phyloP scores from a whole-genome alignment of 2,329 filamentous ascomycete genomes.

The Arthrinium phaeospermum region DNA sequence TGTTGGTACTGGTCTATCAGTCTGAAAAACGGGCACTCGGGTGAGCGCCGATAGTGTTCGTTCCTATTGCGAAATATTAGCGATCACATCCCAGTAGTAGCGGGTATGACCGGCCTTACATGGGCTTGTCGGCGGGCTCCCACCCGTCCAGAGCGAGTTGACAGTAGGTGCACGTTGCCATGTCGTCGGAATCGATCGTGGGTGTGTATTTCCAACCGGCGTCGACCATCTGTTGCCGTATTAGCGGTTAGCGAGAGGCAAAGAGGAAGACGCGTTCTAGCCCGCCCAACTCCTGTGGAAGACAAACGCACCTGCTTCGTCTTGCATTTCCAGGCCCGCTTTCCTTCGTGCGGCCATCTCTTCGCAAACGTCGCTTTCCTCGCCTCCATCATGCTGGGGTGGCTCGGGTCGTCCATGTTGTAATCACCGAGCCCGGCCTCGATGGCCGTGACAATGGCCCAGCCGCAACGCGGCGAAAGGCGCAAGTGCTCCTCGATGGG shows the following conservation, averaged over 20 bases:
- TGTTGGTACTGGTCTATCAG: slow-evolving; percentile 63
- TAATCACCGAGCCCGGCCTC: slow-evolving; percentile 68
- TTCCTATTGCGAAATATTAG: slow-evolving; percentile 57
- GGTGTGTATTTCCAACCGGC: slow-evolving; percentile 96
- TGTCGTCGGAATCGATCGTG: slow-evolving; percentile 80
- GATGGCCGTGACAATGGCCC: slow-evolving; percentile 75
- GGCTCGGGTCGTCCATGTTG: slow-evolving; percentile 74
- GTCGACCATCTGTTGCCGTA: slow-evolving; percentile 72
- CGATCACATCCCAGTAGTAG: not conserved
- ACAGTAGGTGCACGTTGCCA: slow-evolving; percentile 91
- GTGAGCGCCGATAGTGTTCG: slow-evolving; percentile 81
- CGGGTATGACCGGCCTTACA: slow-evolving; percentile 56
- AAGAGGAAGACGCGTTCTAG: slow-evolving; percentile 4
- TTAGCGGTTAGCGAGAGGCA: slow-evolving; percentile 33
- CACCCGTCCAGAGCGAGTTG: slow-evolving; percentile 89
- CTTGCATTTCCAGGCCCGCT: slow-evolving; percentile 89
- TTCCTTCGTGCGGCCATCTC: slow-evolving; percentile 87
- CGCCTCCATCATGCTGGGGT: slow-evolving; percentile 74
- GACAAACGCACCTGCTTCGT: slow-evolving; percentile 72
- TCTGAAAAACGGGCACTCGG: slow-evolving; percentile 82
- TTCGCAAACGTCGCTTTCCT: slow-evolving; percentile 83
- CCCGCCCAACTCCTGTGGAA: no score
- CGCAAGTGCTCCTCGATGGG: slow-evolving; percentile 85
- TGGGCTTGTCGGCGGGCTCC: slow-evolving; percentile 90
- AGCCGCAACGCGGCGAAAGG: slow-evolving; percentile 82